Conservation (phyloP, 495 filamentous ascomycete species). For the Penicillium simplicissimum region DNA sequence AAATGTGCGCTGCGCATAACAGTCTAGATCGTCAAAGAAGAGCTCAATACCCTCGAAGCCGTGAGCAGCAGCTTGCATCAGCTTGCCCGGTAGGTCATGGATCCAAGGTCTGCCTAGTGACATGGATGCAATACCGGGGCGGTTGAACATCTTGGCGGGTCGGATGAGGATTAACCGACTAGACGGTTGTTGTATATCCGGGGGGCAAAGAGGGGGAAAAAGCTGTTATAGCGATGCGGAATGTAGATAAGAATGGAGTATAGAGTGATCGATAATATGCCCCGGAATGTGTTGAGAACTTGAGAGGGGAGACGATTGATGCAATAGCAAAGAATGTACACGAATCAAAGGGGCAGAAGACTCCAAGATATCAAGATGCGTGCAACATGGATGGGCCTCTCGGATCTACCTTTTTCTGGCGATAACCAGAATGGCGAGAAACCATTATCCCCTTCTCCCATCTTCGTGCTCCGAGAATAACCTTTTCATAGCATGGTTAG, state of each 20-base stretch:
- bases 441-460: constrained; percentile 23
- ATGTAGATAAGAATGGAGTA: neutral
- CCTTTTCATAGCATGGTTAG: neutral
- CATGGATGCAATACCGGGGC: constrained; percentile 65
- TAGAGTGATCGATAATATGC: neutral
- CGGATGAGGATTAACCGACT: neutral
- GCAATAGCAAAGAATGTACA: constrained; percentile 7
- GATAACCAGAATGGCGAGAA: constrained; percentile 13
- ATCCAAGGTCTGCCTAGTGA: constrained; percentile 68
- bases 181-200: neutral
- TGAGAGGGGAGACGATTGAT: neutral
- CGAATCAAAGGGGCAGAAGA: neutral
- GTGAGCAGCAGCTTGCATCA: constrained; percentile 62
- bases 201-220: neutral
- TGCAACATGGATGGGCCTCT: neutral
- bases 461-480: neutral
- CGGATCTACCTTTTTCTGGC: constrained; percentile 7
- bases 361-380: neutral
- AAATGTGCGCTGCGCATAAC: constrained; percentile 59
- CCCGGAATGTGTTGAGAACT: neutral
- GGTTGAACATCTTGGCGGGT: constrained; percentile 36
- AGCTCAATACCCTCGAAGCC: constrained; percentile 75
- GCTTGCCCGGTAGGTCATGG: constrained; percentile 64
- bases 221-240: neutral
- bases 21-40: constrained; percentile 76